phyloP scores from a whole-genome alignment of 2,329 filamentous ascomycete genomes.

The Epichloe sibirici region DNA sequence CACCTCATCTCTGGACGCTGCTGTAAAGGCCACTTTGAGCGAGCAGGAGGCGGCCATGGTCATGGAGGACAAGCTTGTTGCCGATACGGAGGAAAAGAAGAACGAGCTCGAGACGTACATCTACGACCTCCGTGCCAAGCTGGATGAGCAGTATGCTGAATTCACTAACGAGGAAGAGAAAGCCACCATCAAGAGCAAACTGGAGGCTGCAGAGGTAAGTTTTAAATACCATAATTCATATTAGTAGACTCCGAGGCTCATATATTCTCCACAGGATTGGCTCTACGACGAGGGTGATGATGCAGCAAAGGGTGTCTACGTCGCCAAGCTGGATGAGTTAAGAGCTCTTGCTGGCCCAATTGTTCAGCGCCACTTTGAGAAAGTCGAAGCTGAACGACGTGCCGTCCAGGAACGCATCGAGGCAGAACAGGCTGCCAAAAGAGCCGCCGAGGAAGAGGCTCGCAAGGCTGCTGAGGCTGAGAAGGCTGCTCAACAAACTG shows the following conservation, averaged over 20 bases:
- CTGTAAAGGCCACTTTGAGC: conserved; percentile 50
- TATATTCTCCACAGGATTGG: conserved; percentile 64
- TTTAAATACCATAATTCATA: not conserved
- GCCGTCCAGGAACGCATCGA: conserved; percentile 65
- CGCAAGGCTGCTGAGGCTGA: conserved; percentile 40
- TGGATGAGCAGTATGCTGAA: conserved; percentile 81
- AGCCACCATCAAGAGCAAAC: conserved; percentile 65
- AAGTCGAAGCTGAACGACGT: conserved; percentile 76
- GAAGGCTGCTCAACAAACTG: conserved; percentile 33
- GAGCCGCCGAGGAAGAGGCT: conserved; percentile 44
- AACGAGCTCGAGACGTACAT: conserved; percentile 98
- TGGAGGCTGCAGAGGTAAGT: conserved; percentile 78
- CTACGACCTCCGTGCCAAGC: conserved; percentile 92
- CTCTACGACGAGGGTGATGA: conserved; percentile 96
- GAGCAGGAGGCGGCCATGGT: conserved; percentile 88
- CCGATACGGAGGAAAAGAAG: conserved; percentile 98
- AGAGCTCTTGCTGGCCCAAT: conserved; percentile 82
- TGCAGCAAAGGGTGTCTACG: conserved; percentile 82
- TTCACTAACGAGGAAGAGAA: conserved; percentile 91
- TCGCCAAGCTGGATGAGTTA: conserved; percentile 93
- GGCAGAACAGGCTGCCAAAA: conserved; percentile 66
- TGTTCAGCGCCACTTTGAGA: conserved; percentile 89
- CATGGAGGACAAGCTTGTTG: conserved; percentile 96
- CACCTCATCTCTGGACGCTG: conserved; percentile 65
- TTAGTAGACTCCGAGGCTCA: conserved; percentile 6